Conservation (phyloP, 345 rosid species). For the Nasturtium officinale region DNA sequence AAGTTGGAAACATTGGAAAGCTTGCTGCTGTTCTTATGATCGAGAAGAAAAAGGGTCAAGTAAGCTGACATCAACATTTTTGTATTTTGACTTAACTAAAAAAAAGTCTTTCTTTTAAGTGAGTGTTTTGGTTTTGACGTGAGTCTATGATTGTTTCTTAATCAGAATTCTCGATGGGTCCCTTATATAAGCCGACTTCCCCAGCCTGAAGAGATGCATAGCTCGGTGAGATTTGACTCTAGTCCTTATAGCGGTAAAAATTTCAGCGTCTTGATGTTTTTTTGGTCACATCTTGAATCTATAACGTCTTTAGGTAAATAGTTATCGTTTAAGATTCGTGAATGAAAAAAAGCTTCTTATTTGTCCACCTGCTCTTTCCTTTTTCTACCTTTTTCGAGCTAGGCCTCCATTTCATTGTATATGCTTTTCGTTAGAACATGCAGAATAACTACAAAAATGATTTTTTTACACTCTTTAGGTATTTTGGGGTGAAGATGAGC, state of each 20-base stretch:
- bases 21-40: constrained; percentile 61
- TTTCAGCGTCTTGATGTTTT: neutral
- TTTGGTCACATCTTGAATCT: neutral
- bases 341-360: neutral
- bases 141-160: constrained; percentile 25
- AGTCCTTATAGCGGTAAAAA: neutral
- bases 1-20: constrained; percentile 59
- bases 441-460: neutral
- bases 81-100: neutral
- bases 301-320: too few relatives aligned
- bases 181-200: constrained; percentile 80
- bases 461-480: constrained; percentile 49
- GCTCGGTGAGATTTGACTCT: constrained; percentile 51
- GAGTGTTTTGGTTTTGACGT: constrained; percentile 21
- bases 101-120: neutral
- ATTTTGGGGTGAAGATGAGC: constrained; percentile 72
- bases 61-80: constrained; percentile 34
- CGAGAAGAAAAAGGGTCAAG: constrained; percentile 60
- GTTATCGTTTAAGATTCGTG: too few relatives aligned
- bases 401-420: constrained; percentile 3
- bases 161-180: constrained; percentile 72
- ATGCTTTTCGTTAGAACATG: neutral
- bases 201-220: constrained; percentile 58
- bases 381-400: neutral
- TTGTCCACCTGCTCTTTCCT: constrained; percentile 1